Conservation (phyloP, 192 early-diverging fungal genomes). For the Gonapodya prolifera region DNA sequence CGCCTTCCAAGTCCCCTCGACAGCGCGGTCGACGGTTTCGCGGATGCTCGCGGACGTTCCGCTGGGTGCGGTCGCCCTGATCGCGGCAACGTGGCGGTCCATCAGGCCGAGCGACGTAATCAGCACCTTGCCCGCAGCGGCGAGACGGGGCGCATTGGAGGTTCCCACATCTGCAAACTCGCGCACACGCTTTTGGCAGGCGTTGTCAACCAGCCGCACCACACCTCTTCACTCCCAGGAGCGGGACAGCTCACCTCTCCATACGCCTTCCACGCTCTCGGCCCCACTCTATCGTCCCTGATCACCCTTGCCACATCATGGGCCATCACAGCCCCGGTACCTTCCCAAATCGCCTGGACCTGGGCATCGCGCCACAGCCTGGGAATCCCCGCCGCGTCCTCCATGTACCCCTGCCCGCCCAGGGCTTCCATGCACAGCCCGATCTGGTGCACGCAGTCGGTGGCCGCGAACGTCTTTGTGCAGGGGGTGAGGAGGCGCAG, state of each 20-base stretch:
- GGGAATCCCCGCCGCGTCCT: slow-evolving; percentile 45
- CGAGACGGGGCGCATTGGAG: not conserved
- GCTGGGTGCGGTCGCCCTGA: not conserved
- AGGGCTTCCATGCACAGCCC: slow-evolving; percentile 50
- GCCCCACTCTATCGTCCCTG: not conserved
- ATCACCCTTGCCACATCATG: slow-evolving; percentile 47
- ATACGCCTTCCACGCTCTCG: not conserved
- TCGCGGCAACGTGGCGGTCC: not conserved
- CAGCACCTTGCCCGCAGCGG: not conserved
- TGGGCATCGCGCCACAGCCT: slow-evolving; percentile 39
- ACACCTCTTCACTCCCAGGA: not conserved
- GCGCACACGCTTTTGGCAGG: not conserved
- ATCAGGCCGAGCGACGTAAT: not conserved
- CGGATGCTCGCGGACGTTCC: not conserved
- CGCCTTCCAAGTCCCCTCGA: not conserved
- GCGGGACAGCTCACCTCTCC: not conserved
- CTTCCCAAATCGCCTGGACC: slow-evolving; percentile 68
- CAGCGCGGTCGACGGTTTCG: not conserved
- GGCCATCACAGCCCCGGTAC: slow-evolving; percentile 54
- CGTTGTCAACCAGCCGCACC: too few relatives aligned
- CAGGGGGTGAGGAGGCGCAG: slow-evolving; percentile 58
- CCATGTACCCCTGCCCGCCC: slow-evolving; percentile 67
- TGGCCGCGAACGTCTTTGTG: slow-evolving; percentile 42
- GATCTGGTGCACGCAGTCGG: slow-evolving; percentile 28
- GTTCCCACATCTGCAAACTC: not conserved